phyloP scores from a whole-genome alignment of 805 yeast genomes.

The Candida khao-thaluensis region DNA sequence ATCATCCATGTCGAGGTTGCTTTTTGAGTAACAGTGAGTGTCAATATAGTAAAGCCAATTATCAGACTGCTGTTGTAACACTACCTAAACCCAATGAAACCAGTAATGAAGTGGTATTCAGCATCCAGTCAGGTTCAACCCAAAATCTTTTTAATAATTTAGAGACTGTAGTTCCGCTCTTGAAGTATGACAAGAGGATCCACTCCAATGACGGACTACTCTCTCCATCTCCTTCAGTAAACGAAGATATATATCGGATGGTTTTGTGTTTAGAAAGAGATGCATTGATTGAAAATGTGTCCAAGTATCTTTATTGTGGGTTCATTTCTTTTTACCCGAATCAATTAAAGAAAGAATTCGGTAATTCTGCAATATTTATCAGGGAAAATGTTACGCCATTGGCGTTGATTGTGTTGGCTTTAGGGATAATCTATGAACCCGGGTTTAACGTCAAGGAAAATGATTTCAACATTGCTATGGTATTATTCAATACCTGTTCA shows the following conservation, averaged over 20 bases:
- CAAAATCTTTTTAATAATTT: not conserved
- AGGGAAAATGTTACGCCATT: conserved; percentile 1
- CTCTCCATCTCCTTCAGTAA: not conserved
- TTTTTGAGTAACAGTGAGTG: not conserved
- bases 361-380: not conserved
- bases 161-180: not conserved
- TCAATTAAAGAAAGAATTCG: not conserved
- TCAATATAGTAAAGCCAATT: not conserved
- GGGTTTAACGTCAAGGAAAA: not conserved
- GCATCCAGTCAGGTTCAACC: not conserved
- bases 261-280: not conserved
- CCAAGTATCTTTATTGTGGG: conserved; percentile 3
- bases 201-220: not conserved
- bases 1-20: conserved; percentile 2
- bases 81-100: not conserved
- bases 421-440: not conserved
- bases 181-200: not conserved
- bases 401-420: not conserved
- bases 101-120: not conserved
- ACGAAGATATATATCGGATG: not conserved
- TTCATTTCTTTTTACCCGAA: conserved; percentile 1
- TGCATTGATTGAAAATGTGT: not conserved
- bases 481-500: not conserved
- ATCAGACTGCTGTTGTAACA: not conserved
- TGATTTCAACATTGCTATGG: not conserved